Evolutionary conservation across 345 rosid genomes (phyloP), one percentile per base, ranked within the genome.

Genomic region (Hibiscus mutabilis): DNA sequence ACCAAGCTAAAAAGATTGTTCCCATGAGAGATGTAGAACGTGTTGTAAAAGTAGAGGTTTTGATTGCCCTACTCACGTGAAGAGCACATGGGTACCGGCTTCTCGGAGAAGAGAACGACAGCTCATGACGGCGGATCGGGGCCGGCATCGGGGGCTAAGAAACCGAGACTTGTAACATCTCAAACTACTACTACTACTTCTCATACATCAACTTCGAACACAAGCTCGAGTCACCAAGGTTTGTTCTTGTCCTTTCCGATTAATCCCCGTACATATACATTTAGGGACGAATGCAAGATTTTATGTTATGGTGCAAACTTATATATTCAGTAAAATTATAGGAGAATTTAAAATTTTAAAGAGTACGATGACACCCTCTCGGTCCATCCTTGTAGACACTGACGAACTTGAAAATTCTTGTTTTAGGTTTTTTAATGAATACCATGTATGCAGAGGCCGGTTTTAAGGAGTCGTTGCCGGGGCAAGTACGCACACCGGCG

Each of bases 21-120:
- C 71, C 73, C 94, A 86, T 70, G 77, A 92, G 59, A 82, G 98
- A 79, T 95, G 99, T 55, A 79, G 99, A 76, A 92, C 98, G 1
- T 95, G 99, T 60, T 95, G 99, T 68, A 92, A 92, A 75, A 92
- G 97, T 72, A 89, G 99, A 33, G 97, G 99, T 31, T 92, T 85
- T 75, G 96, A 89, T 68, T 95, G 99, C 63, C 31, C 85, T 18
- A 95, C 99, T 33, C 99, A 95, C 80, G 92, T 95, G 74, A 95
- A 88, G 79, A 95, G 99, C 89, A 95, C 99, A 49, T 95, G 99
- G 99, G 98, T 95, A 5, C 88, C 99, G 5, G 96, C 99, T 0
- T 85, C 99, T 2, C 67, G 96, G 73, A 69, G 99, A 76, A 77
- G 99, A 64, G 99, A 95, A 75, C 87, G 99, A 14, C 97, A 92